Evolutionary conservation across 2,329 filamentous ascomycete genomes (phyloP), one percentile per base, ranked within the genome.

Genomic region (Exophiala sideris): DNA sequence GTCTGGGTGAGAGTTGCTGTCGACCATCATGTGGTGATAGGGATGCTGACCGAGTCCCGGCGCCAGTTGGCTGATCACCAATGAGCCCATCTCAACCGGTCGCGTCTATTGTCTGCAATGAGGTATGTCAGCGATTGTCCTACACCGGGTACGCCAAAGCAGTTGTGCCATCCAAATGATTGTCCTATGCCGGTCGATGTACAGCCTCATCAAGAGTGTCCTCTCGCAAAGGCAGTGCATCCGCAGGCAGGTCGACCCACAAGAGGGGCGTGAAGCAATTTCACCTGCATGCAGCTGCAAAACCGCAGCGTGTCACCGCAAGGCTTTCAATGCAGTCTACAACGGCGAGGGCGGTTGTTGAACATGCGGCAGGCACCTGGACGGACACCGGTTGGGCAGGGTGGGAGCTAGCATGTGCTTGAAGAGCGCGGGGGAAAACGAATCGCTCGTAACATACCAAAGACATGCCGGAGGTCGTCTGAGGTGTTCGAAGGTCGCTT

Each of bases 11-110:
- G 54, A 50, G 64, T 72, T 68, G 62, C 71, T 71, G 71, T 76
- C 76, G 66, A 80, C 75, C 76, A 89, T 87, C 79, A 85, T 87
- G 75, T 56, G 60, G 50, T 63, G 57, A 57, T 79, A 83, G 76
- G 84, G 82, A 73, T 87, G 86, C 73, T 84, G 57, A 48, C 82
- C 79, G 64, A 85, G 79, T 74, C 89, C 85, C 71, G 88, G 81
- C 73, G 85, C 83, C 76, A 85, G 85, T 77, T 92, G 89, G 74
- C 76, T 76, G 65, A 83, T 71, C 67, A 83, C 73, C 64, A 83
- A 72, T 68, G 80, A 81, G 75, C 79, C 79, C 81, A 84, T 84
- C 70, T 76, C 80, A 75, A 72, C 71, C 62, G 38, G 48, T 54
- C 33, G 46, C 24, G 52, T 54, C 50, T 32, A 60, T 42, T 45